Conservation (phyloP, 495 filamentous ascomycete genomes). For the Aspergillus homomorphus region DNA sequence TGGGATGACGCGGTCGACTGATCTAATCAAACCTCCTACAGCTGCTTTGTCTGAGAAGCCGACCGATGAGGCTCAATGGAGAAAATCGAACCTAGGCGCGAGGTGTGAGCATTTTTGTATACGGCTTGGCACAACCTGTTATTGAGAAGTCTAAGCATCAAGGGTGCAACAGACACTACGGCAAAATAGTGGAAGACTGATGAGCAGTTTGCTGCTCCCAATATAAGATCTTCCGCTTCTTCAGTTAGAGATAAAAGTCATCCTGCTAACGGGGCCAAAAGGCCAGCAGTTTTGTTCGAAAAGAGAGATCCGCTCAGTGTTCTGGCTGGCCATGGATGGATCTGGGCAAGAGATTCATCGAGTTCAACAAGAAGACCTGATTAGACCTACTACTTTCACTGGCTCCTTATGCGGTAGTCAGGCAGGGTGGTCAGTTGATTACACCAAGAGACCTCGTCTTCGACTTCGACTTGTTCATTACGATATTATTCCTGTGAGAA, state of each 20-base stretch:
- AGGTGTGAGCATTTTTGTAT: conserved; percentile 38
- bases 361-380: no score
- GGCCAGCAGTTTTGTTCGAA: no score
- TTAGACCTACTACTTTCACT: no score
- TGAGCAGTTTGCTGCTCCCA: conserved; percentile 10
- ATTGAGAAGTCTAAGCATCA: conserved; percentile 16
- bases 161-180: conserved; percentile 18
- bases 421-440: no score
- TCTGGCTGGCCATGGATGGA: no score
- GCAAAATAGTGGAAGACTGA: conserved; percentile 34
- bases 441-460: no score
- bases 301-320: no score
- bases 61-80: conserved; percentile 15
- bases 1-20: neutral
- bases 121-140: conserved; percentile 12
- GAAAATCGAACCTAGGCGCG: conserved; percentile 24
- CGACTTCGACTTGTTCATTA: no score
- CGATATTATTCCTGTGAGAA: no score
- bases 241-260: neutral
- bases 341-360: no score
- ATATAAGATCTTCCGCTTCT: conserved; percentile 17
- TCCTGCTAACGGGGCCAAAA: no score
- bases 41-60: conserved; percentile 15
- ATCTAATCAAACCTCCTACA: conserved; percentile 10
- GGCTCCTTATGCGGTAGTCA: no score